These are phyloP conservation scores for Solanum sejunctum DNA, from an alignment of 257 asterid genomes.

Conservation along the genomic window DNA sequence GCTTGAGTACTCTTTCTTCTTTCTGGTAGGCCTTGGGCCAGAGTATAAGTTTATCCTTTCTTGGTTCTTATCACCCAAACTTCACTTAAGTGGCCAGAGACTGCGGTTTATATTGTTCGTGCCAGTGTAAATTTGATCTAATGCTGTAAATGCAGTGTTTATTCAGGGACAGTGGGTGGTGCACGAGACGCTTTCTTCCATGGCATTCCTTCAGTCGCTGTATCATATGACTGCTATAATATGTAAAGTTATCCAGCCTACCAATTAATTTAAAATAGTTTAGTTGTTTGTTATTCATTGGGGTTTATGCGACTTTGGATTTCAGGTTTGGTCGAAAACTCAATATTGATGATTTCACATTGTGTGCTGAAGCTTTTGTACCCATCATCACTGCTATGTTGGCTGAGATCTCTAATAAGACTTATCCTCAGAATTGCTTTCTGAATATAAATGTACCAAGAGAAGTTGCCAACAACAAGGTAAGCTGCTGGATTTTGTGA, in stretches of 20 bases:
- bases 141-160: conserved; percentile 35
- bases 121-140: not conserved
- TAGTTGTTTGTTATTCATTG: not conserved
- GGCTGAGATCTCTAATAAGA: conserved; percentile 39
- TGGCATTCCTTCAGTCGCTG: conserved; percentile 57
- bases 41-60: not conserved
- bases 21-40: not conserved
- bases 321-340: conserved; percentile 54
- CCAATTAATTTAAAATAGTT: not conserved
- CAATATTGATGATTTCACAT: not conserved
- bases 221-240: conserved; percentile 72
- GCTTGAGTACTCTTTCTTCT: not conserved
- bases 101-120: not conserved
- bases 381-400: conserved; percentile 40
- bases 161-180: conserved; percentile 94
- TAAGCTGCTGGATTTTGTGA: not conserved
- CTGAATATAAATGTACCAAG: conserved; percentile 66
- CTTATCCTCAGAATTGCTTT: conserved; percentile 50
- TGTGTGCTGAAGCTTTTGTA: conserved; percentile 76
- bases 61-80: not conserved
- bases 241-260: not conserved
- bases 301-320: not conserved
- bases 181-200: conserved; percentile 85
- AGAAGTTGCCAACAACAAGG: conserved; percentile 63
- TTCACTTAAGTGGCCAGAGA: not conserved